Evolutionary conservation across 495 filamentous ascomycete species (phyloP), one percentile per base, ranked within the genome.

Genomic region (Pseudoneurospora amorphoporcata): DNA sequence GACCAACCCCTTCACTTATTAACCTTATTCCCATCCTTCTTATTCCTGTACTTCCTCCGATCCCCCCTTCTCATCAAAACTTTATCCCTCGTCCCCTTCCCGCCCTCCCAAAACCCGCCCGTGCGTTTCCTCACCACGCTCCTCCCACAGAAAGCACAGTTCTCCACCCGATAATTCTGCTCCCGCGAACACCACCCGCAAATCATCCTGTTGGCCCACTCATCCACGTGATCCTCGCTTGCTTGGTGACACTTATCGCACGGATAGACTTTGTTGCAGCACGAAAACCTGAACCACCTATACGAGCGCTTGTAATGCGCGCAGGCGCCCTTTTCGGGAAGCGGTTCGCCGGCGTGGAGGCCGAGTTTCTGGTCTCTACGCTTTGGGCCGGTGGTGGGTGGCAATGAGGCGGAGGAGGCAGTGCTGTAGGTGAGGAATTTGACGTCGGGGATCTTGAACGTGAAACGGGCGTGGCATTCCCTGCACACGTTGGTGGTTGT

Each of bases 31-130:
- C 12, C 53, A 37, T 65, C 53, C 53, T 65, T 65, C 32, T 65
- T 35, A 65, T 65, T 65, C 53, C 89, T 88, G 77, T 88, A 90
- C 84, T 94, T 94, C 77, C 91, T 84, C 75, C 89, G 89, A 81
- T 93, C 90, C 79, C 91, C 92, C 71, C 89, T 84, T 73, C 90
- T 91, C 92, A 94, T 93, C 72, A 86, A 78, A 23, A 78, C 79
- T 78, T 85, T 88, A 79, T 92, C 90, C 69, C 92, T 82, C n/a
- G 91, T 95, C 10, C 93, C 93, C 79, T 92, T 94, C 2, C 94
- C 94, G 17, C 94, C 94, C 82, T 97, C 94, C 94, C 94, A 97
- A 79, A 92, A 97, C 8, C 93, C 94, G 72, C 84, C 88, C 0
- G 91, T 91, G 40, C 76, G 73, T 69, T 79, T 78, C 6, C 92